Evolutionary conservation across 1,284 basidiomycete species (phyloP).

Genomic region (Coniophora puteana): DNA sequence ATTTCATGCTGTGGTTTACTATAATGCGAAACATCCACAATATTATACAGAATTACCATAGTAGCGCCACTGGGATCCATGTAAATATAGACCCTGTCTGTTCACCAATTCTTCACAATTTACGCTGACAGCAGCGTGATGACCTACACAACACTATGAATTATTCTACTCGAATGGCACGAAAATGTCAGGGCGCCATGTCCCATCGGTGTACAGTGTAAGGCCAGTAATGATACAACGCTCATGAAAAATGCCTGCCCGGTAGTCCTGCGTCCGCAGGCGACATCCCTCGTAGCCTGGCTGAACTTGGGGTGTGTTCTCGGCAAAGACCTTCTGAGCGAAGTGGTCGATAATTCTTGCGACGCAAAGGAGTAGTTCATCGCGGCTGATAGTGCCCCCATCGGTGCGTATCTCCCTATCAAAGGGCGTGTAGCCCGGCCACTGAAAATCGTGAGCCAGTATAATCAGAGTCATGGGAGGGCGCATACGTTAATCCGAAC

Average conservation of each 20-base stretch:
- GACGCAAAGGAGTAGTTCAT: slow-evolving; percentile 24
- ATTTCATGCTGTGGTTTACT: not conserved
- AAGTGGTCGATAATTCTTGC: slow-evolving; percentile 24
- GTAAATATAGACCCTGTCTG: not conserved
- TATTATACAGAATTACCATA: not conserved
- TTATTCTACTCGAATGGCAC: slow-evolving; percentile 14
- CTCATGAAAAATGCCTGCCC: slow-evolving; percentile 12
- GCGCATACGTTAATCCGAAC: no score
- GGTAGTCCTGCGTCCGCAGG: no score
- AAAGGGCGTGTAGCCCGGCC: slow-evolving; percentile 32
- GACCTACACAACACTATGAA: slow-evolving; percentile 8
- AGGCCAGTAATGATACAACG: slow-evolving; percentile 33
- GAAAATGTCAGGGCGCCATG: slow-evolving; percentile 40
- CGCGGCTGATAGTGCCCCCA: slow-evolving; percentile 16
- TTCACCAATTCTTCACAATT: slow-evolving; percentile 8
- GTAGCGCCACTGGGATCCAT: not conserved
- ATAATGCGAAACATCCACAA: not conserved
- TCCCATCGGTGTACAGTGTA: slow-evolving; percentile 33
- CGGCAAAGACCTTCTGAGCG: slow-evolving; percentile 20
- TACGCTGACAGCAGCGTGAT: slow-evolving; percentile 8
- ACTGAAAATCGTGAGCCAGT: slow-evolving; percentile 17
- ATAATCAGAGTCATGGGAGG: no score
- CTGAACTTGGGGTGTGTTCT: no score
- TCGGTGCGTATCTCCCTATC: slow-evolving; percentile 27
- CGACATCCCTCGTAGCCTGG: no score